Percentiles rank a stretch among this genome's conserved stretches.
Evolutionary conservation across 257 asterid species (phyloP).

Genomic region (Verbascum thapsus): DNA sequence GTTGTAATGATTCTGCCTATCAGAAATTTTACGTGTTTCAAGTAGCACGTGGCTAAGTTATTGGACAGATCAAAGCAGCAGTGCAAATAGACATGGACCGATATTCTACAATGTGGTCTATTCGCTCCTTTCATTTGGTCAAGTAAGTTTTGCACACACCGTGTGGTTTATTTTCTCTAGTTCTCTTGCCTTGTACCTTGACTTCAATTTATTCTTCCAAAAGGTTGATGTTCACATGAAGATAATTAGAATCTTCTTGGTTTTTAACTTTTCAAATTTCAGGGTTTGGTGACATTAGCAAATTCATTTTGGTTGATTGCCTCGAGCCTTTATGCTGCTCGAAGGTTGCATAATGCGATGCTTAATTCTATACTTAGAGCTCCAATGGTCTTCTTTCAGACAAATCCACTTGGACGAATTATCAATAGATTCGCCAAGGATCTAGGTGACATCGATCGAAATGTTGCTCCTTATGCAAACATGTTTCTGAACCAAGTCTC

Average conservation of each 20-base stretch:
- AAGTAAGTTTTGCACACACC: conserved; percentile 32
- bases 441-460: conserved; percentile 52
- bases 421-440: conserved; percentile 53
- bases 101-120: conserved; percentile 51
- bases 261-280: background rate
- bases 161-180: no score
- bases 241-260: no score
- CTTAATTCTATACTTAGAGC: conserved; percentile 50
- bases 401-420: conserved; percentile 56
- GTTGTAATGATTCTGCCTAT: conserved; percentile 47
- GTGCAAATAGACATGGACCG: conserved; percentile 38
- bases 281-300: conserved; percentile 52
- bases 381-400: conserved; percentile 61
- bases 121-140: conserved; percentile 55
- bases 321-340: conserved; percentile 52
- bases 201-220: no score
- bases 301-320: conserved; percentile 55
- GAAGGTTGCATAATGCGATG: conserved; percentile 50
- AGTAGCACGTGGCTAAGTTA: conserved; percentile 67
- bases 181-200: no score
- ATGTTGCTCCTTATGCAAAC: conserved; percentile 39
- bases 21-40: conserved; percentile 53
- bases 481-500: conserved; percentile 42
- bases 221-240: no score
- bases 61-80: conserved; percentile 52